These are phyloP conservation scores for Lathyrus oleraceus DNA, from an alignment of 306 rosid genomes.

Conservation along the genomic window DNA sequence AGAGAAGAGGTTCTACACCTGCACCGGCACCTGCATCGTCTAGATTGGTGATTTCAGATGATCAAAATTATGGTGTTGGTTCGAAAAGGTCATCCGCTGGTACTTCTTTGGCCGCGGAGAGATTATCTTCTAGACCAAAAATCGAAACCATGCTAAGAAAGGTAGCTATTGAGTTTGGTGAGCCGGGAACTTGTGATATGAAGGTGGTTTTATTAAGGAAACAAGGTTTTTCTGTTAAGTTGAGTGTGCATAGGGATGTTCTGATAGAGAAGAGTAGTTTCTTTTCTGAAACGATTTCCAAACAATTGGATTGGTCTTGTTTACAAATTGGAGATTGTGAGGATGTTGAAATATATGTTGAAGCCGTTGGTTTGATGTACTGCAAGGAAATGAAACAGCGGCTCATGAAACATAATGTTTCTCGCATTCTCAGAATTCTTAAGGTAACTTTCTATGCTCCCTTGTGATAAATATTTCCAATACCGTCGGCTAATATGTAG, in stretches of 20 bases:
- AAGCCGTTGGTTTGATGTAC: conserved; percentile 89
- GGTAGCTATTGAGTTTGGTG: conserved; percentile 97
- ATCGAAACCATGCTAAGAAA: conserved; percentile 78
- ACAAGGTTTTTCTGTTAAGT: conserved; percentile 90
- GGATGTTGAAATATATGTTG: conserved; percentile 90
- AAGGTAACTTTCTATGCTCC: conserved; percentile 54
- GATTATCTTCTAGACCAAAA: too few species aligned
- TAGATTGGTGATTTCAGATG: too few species aligned
- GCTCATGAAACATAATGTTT: conserved; percentile 86
- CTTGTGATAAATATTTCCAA: background rate
- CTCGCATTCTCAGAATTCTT: conserved; percentile 83
- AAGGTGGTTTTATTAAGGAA: conserved; percentile 78
- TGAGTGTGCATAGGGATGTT: too few species aligned
- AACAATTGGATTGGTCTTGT: conserved; percentile 45
- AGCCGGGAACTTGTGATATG: conserved; percentile 85
- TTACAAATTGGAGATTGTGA: conserved; percentile 83
- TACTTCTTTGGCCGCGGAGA: too few species aligned
- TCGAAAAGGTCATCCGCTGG: too few species aligned
- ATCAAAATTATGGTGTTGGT: too few species aligned
- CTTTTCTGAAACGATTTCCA: conserved; percentile 66
- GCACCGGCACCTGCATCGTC: too few species aligned
- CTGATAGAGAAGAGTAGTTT: conserved; percentile 65
- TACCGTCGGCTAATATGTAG: too few species aligned
- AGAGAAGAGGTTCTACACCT: too few species aligned
- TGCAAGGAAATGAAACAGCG: too few species aligned